These are phyloP conservation scores for Eimeria necatrix DNA, from an alignment of 169 alveolate genomes.

Conservation along the genomic window DNA sequence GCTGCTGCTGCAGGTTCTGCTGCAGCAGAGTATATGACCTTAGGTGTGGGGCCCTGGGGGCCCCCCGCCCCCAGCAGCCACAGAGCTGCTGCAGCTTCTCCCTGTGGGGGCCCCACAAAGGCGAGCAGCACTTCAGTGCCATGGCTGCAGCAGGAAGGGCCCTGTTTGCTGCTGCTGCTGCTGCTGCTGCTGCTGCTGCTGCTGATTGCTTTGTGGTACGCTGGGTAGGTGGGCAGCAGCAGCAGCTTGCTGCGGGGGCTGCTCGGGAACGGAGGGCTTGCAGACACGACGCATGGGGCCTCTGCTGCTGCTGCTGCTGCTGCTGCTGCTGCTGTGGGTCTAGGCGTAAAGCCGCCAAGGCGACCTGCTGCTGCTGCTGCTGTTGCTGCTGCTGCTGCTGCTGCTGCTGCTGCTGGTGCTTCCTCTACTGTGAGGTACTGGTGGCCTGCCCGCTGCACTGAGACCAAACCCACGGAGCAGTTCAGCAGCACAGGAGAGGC, in stretches of 20 bases:
- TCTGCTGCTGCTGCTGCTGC: conserved; percentile 45
- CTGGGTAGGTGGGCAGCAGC: conserved; percentile 32
- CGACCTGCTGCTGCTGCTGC: neutral
- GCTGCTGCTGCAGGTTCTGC: conserved; percentile 22
- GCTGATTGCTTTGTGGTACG: neutral
- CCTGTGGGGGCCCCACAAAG: conserved; percentile 21
- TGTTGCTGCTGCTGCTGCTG: neutral
- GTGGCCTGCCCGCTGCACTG: neutral
- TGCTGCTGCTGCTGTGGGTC: conserved; percentile 19
- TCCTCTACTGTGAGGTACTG: conserved; percentile 13
- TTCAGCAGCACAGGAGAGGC: conserved; percentile 13
- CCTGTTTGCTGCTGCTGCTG: neutral
- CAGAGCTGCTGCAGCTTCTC: conserved; percentile 19
- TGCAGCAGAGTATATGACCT: conserved; percentile 1
- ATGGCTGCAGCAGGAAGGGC: conserved; percentile 5
- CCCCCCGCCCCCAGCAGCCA: conserved; percentile 35
- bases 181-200: conserved; percentile 16
- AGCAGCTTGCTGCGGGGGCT: neutral
- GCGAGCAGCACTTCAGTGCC: conserved; percentile 27
- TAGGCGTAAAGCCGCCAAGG: too few relatives aligned
- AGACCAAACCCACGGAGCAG: conserved; percentile 29
- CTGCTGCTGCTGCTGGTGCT: neutral
- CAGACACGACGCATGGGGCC: neutral
- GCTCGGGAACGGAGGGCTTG: neutral
- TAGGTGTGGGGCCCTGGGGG: neutral